Base-by-base conservation (phyloP, 2,329 filamentous ascomycete species). In the Coniochaeta sp. region DNA sequence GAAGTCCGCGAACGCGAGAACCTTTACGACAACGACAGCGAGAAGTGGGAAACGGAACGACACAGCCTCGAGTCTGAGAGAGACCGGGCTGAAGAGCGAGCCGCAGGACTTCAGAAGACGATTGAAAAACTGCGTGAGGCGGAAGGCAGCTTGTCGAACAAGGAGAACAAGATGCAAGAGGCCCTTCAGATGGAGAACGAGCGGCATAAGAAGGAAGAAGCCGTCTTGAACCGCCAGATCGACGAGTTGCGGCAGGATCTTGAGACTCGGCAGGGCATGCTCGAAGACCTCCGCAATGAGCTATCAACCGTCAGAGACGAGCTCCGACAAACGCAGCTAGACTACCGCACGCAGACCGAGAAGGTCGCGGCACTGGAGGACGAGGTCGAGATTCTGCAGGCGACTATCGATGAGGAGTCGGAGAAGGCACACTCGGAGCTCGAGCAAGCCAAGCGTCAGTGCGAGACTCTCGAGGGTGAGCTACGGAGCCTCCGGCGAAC, bases 321-420 rank as follows among this genome's bases (percentile, higher is more conserved):
- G 60, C 79, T 92, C 9, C 84, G 89, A n/a, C 78, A 88, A 57
- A 83, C 83, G 28, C 84, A 87, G 64, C 79, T 87, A 24, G 85
- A 88, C 64, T 81, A 85, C 68, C 82, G 85, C 64, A 71, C 79
- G 0, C 79, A 90, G 62, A 77, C 79, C 57, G 87, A 89, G 64
- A 90, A 86, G 70, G 77, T 87, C 1, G 83, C 89, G 61, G 80
- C 81, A 8, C 72, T 93, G 22, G 88, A 93, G 69, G 89, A 92
- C 64, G 89, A 92, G 69, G 79, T 91, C n/a, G 86, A 90, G 59
- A 83, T 90, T 31, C 74, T 93, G 16, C 88, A 91, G 70, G 78
- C 80, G 24, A 83, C 81, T 40, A 72, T 88, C 50, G 86, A 89
- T 57, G 82, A 88, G 62, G 87, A 89, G 69, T 81, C 81, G 50